Conservation (phyloP, 345 rosid species). For the Balakata baccata region DNA sequence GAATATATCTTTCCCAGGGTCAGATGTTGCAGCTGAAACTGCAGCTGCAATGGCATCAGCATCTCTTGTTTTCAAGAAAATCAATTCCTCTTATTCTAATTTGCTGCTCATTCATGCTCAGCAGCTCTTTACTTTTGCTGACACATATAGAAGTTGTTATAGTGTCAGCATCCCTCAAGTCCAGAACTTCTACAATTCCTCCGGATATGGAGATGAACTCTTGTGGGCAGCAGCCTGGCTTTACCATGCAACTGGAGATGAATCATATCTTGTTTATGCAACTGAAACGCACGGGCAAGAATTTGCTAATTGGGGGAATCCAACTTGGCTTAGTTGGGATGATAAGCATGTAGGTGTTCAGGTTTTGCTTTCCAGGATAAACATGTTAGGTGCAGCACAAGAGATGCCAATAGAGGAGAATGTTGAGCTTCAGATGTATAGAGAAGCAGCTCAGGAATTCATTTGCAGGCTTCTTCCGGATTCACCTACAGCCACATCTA, state of each 20-base stretch:
- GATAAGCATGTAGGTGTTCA: conserved; percentile 30
- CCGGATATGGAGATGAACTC: conserved; percentile 29
- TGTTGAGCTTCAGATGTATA: conserved; percentile 24
- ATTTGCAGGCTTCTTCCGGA: conserved; percentile 29
- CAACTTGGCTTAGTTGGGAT: conserved; percentile 34
- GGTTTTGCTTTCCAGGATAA: conserved; percentile 24
- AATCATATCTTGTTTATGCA: conserved; percentile 14
- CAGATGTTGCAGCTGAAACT: conserved; percentile 32
- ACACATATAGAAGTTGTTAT: conserved; percentile 23
- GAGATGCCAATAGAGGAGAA: conserved; percentile 17
- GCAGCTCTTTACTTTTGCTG: conserved; percentile 27
- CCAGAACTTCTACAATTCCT: conserved; percentile 23
- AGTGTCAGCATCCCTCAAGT: conserved; percentile 25
- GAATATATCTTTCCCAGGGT: conserved; percentile 20
- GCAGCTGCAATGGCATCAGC: conserved; percentile 36
- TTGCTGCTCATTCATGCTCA: conserved; percentile 21
- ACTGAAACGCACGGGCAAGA: conserved; percentile 17
- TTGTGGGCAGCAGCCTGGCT: conserved; percentile 33
- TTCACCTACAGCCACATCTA: conserved; percentile 28
- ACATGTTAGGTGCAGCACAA: conserved; percentile 12
- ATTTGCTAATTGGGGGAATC: conserved; percentile 25
- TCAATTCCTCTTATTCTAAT: conserved; percentile 19
- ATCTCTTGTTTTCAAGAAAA: conserved; percentile 29
- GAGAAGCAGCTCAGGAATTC: conserved; percentile 21
- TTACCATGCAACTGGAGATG: conserved; percentile 23